Percentiles rank a stretch among this genome's conserved stretches.
These are phyloP conservation scores for Fusarium ambrosium DNA, from an alignment of 2,329 filamentous ascomycete species.

Conservation along the genomic window DNA sequence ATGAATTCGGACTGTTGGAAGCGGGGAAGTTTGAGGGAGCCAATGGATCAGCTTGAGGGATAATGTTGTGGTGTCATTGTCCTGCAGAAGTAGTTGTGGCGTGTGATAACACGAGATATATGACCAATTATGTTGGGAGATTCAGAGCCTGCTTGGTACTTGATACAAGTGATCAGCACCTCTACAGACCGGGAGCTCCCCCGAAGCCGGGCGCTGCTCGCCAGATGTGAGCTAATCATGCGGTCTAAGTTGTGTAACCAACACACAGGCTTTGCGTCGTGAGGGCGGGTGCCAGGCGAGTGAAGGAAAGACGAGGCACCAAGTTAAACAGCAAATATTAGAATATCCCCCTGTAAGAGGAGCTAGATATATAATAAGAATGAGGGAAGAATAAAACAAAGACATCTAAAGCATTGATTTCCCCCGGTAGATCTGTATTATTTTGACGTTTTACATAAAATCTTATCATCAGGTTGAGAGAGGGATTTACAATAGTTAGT, in stretches of 20 bases:
- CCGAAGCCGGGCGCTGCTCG: background rate
- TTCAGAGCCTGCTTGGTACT: background rate
- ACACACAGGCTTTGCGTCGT: background rate
- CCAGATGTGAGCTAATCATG: background rate
- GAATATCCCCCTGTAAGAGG: background rate
- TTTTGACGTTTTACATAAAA: background rate
- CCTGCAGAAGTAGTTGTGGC: background rate
- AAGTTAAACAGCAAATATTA: background rate
- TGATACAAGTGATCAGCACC: background rate
- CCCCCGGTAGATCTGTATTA: too few species aligned
- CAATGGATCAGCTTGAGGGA: background rate
- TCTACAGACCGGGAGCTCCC: accelerated
- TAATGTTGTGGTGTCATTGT: background rate
- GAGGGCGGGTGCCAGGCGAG: background rate
- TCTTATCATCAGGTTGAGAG: background rate
- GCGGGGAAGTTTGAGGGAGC: background rate
- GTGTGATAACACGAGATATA: background rate
- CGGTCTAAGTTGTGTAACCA: background rate
- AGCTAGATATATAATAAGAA: background rate
- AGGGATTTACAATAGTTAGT: background rate
- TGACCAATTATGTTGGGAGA: background rate
- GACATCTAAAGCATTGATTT: background rate
- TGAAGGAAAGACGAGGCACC: background rate
- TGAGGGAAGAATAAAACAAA: background rate
- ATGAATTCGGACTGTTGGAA: background rate